Percentiles rank a stretch among this genome's conserved stretches.
phyloP scores from a whole-genome alignment of 495 filamentous ascomycete genomes.

The Podospora didyma region DNA sequence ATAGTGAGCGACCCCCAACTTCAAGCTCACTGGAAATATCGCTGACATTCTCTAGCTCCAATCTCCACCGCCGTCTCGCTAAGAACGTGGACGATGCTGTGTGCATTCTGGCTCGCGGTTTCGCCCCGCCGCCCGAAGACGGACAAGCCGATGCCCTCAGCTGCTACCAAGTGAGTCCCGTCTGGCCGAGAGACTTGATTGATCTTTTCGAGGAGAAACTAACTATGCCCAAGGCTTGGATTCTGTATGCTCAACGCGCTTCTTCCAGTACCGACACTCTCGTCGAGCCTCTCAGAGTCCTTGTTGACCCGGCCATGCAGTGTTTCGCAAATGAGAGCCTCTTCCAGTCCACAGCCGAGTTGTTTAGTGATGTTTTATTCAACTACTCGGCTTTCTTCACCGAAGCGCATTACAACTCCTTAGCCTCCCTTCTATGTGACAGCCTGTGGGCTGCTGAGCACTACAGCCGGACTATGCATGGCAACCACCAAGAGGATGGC shows the following conservation, averaged over 20 bases:
- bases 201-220: no score
- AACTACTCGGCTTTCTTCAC: slow-evolving; percentile 62
- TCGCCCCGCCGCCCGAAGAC: slow-evolving; percentile 28
- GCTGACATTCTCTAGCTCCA: slow-evolving; percentile 10
- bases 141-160: slow-evolving; percentile 49
- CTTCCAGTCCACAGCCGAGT: slow-evolving; percentile 56
- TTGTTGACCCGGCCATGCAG: slow-evolving; percentile 52
- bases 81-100: slow-evolving; percentile 50
- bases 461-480: slow-evolving; percentile 49
- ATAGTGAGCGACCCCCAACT: slow-evolving; percentile 37
- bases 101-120: slow-evolving; percentile 42
- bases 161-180: slow-evolving; percentile 53
- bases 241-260: slow-evolving; percentile 60
- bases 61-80: slow-evolving; percentile 48
- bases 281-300: slow-evolving; percentile 50
- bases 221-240: slow-evolving; percentile 50
- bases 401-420: slow-evolving; percentile 46
- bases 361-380: slow-evolving; percentile 60
- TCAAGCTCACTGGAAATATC: background rate
- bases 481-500: slow-evolving; percentile 61
- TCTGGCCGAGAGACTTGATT: background rate
- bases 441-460: slow-evolving; percentile 50
- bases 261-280: slow-evolving; percentile 50
- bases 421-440: slow-evolving; percentile 55
- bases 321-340: slow-evolving; percentile 52